Conservation (phyloP, 345 rosid species). For the Sonneratia caseolaris region DNA sequence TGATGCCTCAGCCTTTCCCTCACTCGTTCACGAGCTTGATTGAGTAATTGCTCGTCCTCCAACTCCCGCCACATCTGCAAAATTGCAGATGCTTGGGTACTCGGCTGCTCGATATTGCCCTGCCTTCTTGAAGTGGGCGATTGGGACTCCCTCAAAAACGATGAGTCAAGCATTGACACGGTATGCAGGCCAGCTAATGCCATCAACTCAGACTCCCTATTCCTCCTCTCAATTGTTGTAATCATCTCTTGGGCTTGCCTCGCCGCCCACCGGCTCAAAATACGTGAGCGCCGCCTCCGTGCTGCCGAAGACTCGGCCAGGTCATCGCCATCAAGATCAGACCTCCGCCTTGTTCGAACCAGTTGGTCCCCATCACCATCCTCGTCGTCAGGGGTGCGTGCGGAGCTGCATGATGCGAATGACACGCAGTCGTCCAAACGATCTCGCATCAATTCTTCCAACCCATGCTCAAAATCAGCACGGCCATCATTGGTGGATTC, state of each 20-base stretch:
- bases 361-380: slow-evolving; percentile 74
- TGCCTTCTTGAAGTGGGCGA: slow-evolving; percentile 66
- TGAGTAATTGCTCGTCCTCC: slow-evolving; percentile 92
- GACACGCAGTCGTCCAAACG: slow-evolving; percentile 81
- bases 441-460: slow-evolving; percentile 89
- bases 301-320: slow-evolving; percentile 94
- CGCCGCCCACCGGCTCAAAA: slow-evolving; percentile 90
- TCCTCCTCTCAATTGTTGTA: slow-evolving; percentile 89
- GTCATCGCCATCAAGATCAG: slow-evolving; percentile 80
- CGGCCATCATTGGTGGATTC: slow-evolving; percentile 56
- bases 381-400: slow-evolving; percentile 54
- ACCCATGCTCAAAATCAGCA: slow-evolving; percentile 55
- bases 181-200: slow-evolving; percentile 94
- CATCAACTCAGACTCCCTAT: slow-evolving; percentile 91
- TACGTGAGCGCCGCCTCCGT: slow-evolving; percentile 69
- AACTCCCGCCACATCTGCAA: slow-evolving; percentile 98
- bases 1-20: slow-evolving; percentile 77
- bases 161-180: slow-evolving; percentile 90
- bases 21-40: slow-evolving; percentile 72
- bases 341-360: slow-evolving; percentile 74
- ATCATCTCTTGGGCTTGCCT: slow-evolving; percentile 98
- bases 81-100: slow-evolving; percentile 77
- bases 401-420: slow-evolving; percentile 76
- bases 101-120: slow-evolving; percentile 70
- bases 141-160: slow-evolving; percentile 86